phyloP scores from a whole-genome alignment of 345 rosid species.

The Draba incana region DNA sequence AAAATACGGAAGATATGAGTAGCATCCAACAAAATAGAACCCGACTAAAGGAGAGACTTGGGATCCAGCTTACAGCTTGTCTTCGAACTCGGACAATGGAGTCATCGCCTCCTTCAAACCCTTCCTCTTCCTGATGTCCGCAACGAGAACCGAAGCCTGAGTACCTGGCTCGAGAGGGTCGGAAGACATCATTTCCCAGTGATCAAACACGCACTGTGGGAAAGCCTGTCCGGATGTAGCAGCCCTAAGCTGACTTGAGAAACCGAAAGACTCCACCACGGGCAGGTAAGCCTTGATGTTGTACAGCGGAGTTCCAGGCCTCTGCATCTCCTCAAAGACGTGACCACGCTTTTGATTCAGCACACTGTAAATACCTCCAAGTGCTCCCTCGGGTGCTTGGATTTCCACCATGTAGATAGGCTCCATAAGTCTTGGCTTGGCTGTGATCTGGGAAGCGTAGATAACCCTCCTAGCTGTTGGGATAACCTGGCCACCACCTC shows the following conservation, averaged over 20 bases:
- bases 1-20: not conserved
- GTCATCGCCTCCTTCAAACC: constrained; percentile 85
- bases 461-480: constrained; percentile 89
- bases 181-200: constrained; percentile 77
- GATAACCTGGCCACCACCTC: constrained; percentile 88
- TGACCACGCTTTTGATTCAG: constrained; percentile 88
- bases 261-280: constrained; percentile 78
- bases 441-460: constrained; percentile 77
- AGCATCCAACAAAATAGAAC: not conserved
- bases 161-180: constrained; percentile 71
- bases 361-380: constrained; percentile 89
- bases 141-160: constrained; percentile 56
- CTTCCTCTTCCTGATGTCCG: constrained; percentile 79
- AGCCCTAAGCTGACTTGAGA: constrained; percentile 67
- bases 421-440: constrained; percentile 84
- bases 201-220: constrained; percentile 86
- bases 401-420: constrained; percentile 85
- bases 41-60: not conserved
- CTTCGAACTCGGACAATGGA: constrained; percentile 72
- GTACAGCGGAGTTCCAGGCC: constrained; percentile 83
- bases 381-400: constrained; percentile 85
- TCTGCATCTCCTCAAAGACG: constrained; percentile 81
- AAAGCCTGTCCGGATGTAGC: constrained; percentile 88
- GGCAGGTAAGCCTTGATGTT: constrained; percentile 87
- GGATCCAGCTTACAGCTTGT: constrained; percentile 57